Evolutionary conservation across 2,329 filamentous ascomycete genomes (phyloP), one percentile per base, ranked within the genome.

Genomic region (Westerdykella sp.): DNA sequence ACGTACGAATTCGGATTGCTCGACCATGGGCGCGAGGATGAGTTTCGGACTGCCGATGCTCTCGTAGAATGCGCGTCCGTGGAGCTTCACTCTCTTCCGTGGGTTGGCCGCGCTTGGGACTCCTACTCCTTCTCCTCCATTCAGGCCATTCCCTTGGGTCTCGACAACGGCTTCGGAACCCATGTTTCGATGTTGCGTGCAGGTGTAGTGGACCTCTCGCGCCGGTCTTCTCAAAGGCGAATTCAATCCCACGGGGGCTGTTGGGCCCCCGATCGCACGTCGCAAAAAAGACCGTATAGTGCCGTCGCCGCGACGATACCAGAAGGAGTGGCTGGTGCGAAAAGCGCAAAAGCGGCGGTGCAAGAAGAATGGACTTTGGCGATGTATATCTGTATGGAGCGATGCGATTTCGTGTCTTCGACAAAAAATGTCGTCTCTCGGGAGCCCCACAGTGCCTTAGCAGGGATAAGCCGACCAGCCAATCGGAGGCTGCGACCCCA

Each of bases 11-110:
- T 98, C 93, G 25, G 89, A 96, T 67, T 96, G 87, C 62, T 98
- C 91, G 16, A 98, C 93, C 93, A 98, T 98, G 30, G 93, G 93
- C 28, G 93, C 93, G 43, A 98, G 78, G 23, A 98, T 80, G 53
- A 85, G 83, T 69, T 87, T 95, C 2, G 93, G 93, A 47, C 85
- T 90, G 16, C 93, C 93, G 48, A 98, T 85, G 62, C 87, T 95
- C 71, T 96, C 83, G 62, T 97, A 98, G 65, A 98, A 97, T 11
- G 85, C 86, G 45, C 93, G 76, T 1, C 93, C 93, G 56, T 85
- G 80, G 16, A 95, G 72, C 66, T 91, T 95, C 18, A 42, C 44
- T 43, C 44, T 50, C 35, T 51, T 56, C 0, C 42, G 48, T 10
- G 47, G 46, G 13, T 36, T 37, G 6, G 53, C 44, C 13, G 32